Base-by-base conservation (phyloP, 2,329 filamentous ascomycete genomes). In the Talaromyces sp. region DNA sequence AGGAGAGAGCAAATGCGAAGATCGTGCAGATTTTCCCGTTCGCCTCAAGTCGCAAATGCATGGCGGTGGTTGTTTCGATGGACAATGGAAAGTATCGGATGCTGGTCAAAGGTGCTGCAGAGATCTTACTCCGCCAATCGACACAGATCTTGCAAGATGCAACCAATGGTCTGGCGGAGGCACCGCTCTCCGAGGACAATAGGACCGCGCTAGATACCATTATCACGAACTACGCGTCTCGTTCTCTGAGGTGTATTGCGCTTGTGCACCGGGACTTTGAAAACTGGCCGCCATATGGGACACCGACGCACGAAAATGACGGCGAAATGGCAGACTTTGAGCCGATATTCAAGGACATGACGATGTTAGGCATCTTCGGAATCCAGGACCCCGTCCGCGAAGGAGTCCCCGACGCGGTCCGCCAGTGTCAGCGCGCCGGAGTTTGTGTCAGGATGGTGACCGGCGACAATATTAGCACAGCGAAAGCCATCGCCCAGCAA, bases 381-480 rank as follows among this genome's bases (percentile, higher is more conserved):
- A 92, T 93, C 56, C 89, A 92, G 68, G 89, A 93, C 69, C 89
- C 89, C 40, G 81, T 92, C 11, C 87, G 89, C 55, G 80, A 83
- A 0, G 89, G 88, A 55, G 89, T 92, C n/a, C 79, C 79, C 1
- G 84, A 90, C 47, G 88, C 89, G 11, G 89, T 93, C 27, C 78
- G 77, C 54, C 80, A 86, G 52, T 92, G 89, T 66, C 88, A 92
- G 67, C 80, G 82, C 50, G 89, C 89, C 4, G 89, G 89, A 54
- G 89, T 93, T 10, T 82, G 87, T 56, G 88, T 92, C 17, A 87
- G 89, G 65, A 93, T 93, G 89, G 89, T 93, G 3, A 93, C 89
- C 3, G 89, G 89, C 58, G 89, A 93, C 75, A 92, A 93, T 74
- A 85, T 88, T 60, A 75, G 89, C 54, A 93, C 89, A 6, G 89